A percentile compares a stretch with the other conserved stretches of the same genome.
Conservation (phyloP, 306 rosid genomes). For the Inga leiocalycina region DNA sequence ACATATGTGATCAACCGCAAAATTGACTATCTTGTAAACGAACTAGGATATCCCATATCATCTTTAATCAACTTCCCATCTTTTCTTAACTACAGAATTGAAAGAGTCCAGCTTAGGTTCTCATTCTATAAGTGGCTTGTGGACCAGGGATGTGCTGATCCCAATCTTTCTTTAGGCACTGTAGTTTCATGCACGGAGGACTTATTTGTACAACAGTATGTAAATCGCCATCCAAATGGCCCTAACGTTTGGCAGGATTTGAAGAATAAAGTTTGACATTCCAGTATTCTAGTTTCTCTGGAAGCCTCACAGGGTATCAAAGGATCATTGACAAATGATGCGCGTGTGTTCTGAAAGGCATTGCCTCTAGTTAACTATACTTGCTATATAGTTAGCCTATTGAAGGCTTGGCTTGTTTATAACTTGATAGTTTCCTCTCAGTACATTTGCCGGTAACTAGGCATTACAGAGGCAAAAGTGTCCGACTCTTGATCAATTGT, state of each 20-base stretch:
- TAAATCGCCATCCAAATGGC: slow-evolving; percentile 69
- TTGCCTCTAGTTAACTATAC: slow-evolving; percentile 11
- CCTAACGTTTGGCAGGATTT: slow-evolving; percentile 67
- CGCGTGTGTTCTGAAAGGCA: slow-evolving; percentile 4
- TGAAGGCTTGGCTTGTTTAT: slow-evolving; percentile 15
- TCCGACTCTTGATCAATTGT: neutral
- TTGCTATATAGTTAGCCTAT: slow-evolving; percentile 5
- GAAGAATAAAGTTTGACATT: slow-evolving; percentile 35
- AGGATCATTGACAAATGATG: slow-evolving; percentile 28
- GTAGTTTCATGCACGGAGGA: slow-evolving; percentile 57
- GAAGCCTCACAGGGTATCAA: neutral
- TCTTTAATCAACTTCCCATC: slow-evolving; percentile 58
- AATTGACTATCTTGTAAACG: slow-evolving; percentile 57
- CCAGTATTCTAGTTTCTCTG: slow-evolving; percentile 4
- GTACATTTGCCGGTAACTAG: neutral
- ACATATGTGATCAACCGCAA: slow-evolving; percentile 53
- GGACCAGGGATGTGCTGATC: slow-evolving; percentile 46
- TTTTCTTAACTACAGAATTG: slow-evolving; percentile 49
- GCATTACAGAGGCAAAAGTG: neutral
- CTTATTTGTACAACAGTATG: slow-evolving; percentile 43
- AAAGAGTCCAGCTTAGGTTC: slow-evolving; percentile 63
- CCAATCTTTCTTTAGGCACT: slow-evolving; percentile 64
- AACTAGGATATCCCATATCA: slow-evolving; percentile 66
- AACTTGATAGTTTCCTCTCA: neutral
- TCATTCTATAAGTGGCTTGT: slow-evolving; percentile 76